Conservation (phyloP, 208 protist species). For the Trypanosoma theileri region DNA sequence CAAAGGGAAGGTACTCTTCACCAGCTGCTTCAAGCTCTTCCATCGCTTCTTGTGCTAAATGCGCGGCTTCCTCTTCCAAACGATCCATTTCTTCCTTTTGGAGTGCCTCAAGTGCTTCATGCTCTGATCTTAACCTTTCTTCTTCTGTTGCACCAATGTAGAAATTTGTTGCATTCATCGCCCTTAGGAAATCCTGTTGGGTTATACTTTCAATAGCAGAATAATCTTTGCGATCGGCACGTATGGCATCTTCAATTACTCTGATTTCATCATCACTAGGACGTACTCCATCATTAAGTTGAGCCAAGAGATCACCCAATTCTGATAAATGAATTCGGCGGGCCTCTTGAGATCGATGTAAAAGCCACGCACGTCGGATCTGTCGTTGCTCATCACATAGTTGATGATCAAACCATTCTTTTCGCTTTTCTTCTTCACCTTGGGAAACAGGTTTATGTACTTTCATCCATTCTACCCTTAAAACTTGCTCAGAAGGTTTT, state of each 20-base stretch:
- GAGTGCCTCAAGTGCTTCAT: conserved; percentile 31
- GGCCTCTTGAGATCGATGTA: conserved; percentile 23
- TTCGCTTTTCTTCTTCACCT: conserved; percentile 17
- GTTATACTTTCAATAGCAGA: conserved; percentile 25
- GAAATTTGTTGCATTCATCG: conserved; percentile 35
- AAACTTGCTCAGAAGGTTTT: conserved; percentile 12
- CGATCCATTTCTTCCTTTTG: conserved; percentile 33
- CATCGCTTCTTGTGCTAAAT: conserved; percentile 36
- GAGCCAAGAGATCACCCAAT: conserved; percentile 29
- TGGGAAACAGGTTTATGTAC: conserved; percentile 18
- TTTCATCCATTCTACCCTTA: conserved; percentile 32
- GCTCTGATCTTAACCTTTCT: conserved; percentile 24
- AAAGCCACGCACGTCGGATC: conserved; percentile 31
- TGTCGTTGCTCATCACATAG: conserved; percentile 33
- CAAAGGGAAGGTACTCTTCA: conserved; percentile 32
- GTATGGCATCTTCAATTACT: conserved; percentile 35
- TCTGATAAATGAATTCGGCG: conserved; percentile 33
- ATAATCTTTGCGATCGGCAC: conserved; percentile 22
- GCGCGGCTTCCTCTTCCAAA: conserved; percentile 32
- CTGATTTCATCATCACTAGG: conserved; percentile 36
- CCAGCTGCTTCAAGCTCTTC: conserved; percentile 36
- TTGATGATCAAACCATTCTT: conserved; percentile 34
- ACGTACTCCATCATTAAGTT: conserved; percentile 35
- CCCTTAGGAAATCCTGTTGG: conserved; percentile 34
- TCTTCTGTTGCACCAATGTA: conserved; percentile 35